These are phyloP conservation scores for Raffaelea arxii DNA, from an alignment of 2,329 filamentous ascomycete species.

Conservation along the genomic window DNA sequence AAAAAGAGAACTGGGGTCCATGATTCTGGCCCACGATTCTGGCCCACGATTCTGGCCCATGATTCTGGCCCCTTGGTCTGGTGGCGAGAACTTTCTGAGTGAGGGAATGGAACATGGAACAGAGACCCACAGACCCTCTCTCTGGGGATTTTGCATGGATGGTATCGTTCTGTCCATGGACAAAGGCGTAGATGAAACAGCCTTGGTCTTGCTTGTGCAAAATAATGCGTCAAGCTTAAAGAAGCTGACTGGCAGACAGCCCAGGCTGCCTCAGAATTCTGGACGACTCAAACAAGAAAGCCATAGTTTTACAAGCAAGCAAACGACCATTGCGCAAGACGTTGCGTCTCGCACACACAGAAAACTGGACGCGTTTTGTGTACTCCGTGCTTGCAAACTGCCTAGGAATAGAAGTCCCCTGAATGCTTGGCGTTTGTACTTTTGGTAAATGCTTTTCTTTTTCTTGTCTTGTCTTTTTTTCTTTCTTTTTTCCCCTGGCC, in stretches of 20 bases:
- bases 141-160: too few species aligned
- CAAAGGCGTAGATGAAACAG: slow-evolving; percentile 10
- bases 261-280: neutral
- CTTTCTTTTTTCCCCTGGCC: too few species aligned
- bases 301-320: neutral
- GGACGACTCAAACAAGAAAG: neutral
- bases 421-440: slow-evolving; percentile 1
- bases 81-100: neutral
- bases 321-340: too few species aligned
- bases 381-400: neutral
- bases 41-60: too few species aligned
- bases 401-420: too few species aligned
- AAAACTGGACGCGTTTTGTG: neutral
- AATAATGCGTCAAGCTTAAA: neutral
- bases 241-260: neutral
- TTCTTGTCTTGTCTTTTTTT: too few species aligned
- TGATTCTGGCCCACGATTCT: too few species aligned
- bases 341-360: too few species aligned
- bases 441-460: slow-evolving; percentile 2
- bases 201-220: slow-evolving; percentile 2
- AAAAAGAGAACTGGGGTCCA: neutral
- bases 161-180: slow-evolving; percentile 6
- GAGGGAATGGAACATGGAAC: slow-evolving; percentile 5
- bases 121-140: slow-evolving; percentile 8
- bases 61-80: too few species aligned